A percentile compares a stretch with the other conserved stretches of the same genome.
These are phyloP conservation scores for Neonectria magnoliae DNA, from an alignment of 2,329 filamentous ascomycete species.

Conservation along the genomic window DNA sequence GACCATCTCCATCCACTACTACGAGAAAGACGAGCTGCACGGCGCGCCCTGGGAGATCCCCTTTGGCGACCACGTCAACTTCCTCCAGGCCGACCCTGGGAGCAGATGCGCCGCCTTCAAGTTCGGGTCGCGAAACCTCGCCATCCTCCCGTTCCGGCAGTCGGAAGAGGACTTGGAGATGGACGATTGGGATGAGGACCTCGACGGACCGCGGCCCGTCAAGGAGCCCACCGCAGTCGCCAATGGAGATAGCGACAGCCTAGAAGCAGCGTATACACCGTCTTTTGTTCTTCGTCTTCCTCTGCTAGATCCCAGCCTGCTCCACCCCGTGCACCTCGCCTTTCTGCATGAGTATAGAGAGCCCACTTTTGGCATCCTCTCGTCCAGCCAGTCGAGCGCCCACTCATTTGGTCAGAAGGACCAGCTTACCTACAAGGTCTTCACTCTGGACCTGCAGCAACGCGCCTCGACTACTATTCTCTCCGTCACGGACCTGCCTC, in stretches of 20 bases:
- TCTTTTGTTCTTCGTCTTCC: conserved; percentile 95
- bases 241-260: conserved; percentile 49
- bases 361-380: conserved; percentile 94
- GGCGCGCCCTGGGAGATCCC: conserved; percentile 84
- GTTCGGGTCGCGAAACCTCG: conserved; percentile 88
- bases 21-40: conserved; percentile 91
- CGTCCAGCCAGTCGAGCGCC: conserved; percentile 79
- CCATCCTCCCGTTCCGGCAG: conserved; percentile 92
- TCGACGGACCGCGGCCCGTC: conserved; percentile 73
- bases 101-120: conserved; percentile 95
- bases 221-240: conserved; percentile 53
- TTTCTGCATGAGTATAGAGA: conserved; percentile 98
- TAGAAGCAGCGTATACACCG: conserved; percentile 79
- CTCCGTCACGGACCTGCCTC: conserved; percentile 84
- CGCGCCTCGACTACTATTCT: conserved; percentile 92
- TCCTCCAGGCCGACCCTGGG: conserved; percentile 87
- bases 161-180: conserved; percentile 88
- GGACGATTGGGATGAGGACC: conserved; percentile 87
- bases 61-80: conserved; percentile 79
- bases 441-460: conserved; percentile 93
- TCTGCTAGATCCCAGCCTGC: conserved; percentile 84
- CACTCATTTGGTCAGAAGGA: conserved; percentile 84
- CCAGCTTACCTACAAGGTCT: conserved; percentile 89
- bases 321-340: conserved; percentile 89
- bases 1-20: conserved; percentile 96